These are phyloP conservation scores for Exutisphaerella laricina DNA, from an alignment of 2,329 filamentous ascomycete species.

Conservation along the genomic window DNA sequence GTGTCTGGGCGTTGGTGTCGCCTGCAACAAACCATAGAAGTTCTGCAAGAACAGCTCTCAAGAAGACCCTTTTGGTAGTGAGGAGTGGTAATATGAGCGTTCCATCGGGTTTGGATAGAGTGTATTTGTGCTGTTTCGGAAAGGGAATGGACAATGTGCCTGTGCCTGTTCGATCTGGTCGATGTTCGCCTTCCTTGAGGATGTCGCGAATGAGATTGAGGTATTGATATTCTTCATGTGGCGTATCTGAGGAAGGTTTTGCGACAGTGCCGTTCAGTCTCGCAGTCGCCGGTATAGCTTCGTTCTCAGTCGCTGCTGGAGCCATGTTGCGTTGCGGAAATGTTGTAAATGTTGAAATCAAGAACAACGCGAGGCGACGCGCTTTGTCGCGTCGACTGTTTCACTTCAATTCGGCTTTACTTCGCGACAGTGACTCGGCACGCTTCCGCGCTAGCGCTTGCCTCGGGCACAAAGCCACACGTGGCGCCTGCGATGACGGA, in stretches of 20 bases:
- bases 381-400: too few relatives aligned
- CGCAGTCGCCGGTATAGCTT: constrained; percentile 23
- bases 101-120: constrained; percentile 57
- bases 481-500: constrained; percentile 2
- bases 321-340: constrained; percentile 23
- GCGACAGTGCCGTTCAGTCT: constrained; percentile 5
- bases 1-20: constrained; percentile 69
- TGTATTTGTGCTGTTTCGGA: constrained; percentile 79
- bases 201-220: constrained; percentile 84
- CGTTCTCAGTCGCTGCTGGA: constrained; percentile 19
- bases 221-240: constrained; percentile 90
- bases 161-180: constrained; percentile 90
- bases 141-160: constrained; percentile 88
- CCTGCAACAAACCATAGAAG: constrained; percentile 94
- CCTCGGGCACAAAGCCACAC: neutral
- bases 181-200: constrained; percentile 73
- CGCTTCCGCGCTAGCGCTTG: constrained; percentile 4
- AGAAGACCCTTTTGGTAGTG: constrained; percentile 95
- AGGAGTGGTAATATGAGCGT: constrained; percentile 78
- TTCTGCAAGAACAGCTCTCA: constrained; percentile 82
- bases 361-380: too few relatives aligned
- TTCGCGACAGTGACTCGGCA: too few relatives aligned
- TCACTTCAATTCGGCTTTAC: too few relatives aligned
- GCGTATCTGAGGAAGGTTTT: constrained; percentile 9
- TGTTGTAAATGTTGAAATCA: constrained; percentile 5